Evolutionary conservation across 2,329 filamentous ascomycete genomes (phyloP), one percentile per base, ranked within the genome.

Genomic region (Penicillium sp.): DNA sequence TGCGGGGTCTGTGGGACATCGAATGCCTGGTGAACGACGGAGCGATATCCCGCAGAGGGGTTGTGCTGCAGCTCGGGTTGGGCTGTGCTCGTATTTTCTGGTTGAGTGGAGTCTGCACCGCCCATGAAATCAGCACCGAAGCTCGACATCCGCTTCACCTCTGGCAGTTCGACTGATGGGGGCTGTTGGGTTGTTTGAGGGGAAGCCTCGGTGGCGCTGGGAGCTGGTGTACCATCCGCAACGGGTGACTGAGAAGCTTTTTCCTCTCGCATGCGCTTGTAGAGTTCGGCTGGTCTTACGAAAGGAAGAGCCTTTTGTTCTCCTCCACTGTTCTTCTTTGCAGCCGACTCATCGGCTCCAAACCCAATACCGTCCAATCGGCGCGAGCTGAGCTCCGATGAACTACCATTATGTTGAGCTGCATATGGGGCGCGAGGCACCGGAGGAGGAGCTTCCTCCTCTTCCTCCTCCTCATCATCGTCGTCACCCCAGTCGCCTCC

Each of bases 401-500:
- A 59, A 43, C 66, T 65, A 13, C 60, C 62, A 40, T 64, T 66
- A 54, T 66, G 65, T 29, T 66, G 70, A 31, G 67, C 63, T 39
- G 60, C 51, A 55, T 64, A 60, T 14, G 61, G 56, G 29, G 64
- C 66, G 43, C 57, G 59, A 29, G 61, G 57, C 21, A 66, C 57
- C 6, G 65, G 54, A 10, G 65, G 65, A 59, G 81, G 80, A 54
- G 82, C 79, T 51, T 83, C 79, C 50, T 86, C 76, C 4, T 81
- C 79, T 31, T 86, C 83, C n/a, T 85, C 83, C 54, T 85, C 83
- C 8, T 87, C 84, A 34, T 88, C 86, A 52, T 81, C 81, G 42
- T 77, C 77, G 32, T 85, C 88, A 34, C 91, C 93, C 92, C 93
- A 97, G 68, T 96, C 93, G 66, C 95, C 92, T 59, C 92, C 93